These are phyloP conservation scores for Boletus fagicola DNA, from an alignment of 768 basidiomycete genomes.

Conservation along the genomic window DNA sequence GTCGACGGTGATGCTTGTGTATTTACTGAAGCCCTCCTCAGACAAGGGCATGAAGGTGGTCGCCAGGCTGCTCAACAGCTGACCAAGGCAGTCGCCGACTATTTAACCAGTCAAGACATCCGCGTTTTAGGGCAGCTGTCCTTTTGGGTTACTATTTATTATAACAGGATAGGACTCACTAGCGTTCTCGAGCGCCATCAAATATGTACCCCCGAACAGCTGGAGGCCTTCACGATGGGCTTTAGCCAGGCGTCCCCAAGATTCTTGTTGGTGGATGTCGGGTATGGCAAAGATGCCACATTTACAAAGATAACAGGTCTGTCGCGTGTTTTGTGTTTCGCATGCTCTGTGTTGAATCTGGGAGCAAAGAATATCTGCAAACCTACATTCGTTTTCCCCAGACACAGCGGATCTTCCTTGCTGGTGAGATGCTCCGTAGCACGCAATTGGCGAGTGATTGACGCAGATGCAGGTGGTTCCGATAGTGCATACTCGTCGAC, in stretches of 20 bases:
- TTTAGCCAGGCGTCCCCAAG: slow-evolving; percentile 74
- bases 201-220: slow-evolving; percentile 61
- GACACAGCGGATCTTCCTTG: slow-evolving; percentile 70
- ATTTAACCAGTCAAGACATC: slow-evolving; percentile 60
- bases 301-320: slow-evolving; percentile 72
- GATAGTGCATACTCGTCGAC: slow-evolving; percentile 56
- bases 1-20: slow-evolving; percentile 72
- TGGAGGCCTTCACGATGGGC: slow-evolving; percentile 67
- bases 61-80: slow-evolving; percentile 57
- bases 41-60: slow-evolving; percentile 66
- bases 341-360: background rate
- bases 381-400: slow-evolving; percentile 72
- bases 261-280: slow-evolving; percentile 69
- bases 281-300: slow-evolving; percentile 56
- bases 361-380: slow-evolving; percentile 61
- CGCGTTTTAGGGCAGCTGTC: slow-evolving; percentile 63
- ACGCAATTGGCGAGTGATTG: background rate
- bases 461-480: slow-evolving; percentile 47
- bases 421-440: slow-evolving; percentile 42
- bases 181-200: slow-evolving; percentile 50
- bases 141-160: slow-evolving; percentile 74
- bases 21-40: slow-evolving; percentile 58
- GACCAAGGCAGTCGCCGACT: slow-evolving; percentile 66
- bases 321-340: slow-evolving; percentile 3
- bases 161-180: slow-evolving; percentile 57